Percentiles rank a stretch among this genome's conserved stretches.
These are phyloP conservation scores for Xylariales sp. DNA, from an alignment of 2,329 filamentous ascomycete genomes.

Conservation along the genomic window DNA sequence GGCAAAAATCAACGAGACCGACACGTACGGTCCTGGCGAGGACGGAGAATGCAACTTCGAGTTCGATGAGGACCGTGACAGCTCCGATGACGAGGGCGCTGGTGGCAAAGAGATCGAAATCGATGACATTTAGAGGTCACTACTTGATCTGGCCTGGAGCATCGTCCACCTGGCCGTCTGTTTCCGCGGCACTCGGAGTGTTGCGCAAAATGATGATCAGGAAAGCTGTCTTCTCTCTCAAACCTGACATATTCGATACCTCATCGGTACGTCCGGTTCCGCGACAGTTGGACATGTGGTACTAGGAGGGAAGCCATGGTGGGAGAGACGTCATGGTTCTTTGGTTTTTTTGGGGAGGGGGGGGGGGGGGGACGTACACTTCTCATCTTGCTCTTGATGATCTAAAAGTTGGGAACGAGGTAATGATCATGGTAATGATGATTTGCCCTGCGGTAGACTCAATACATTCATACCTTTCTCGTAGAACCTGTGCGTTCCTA, in stretches of 20 bases:
- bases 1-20: conserved; percentile 99
- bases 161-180: conserved; percentile 10
- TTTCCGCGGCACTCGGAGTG: not conserved
- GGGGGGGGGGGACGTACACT: no score
- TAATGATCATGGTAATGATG: conserved; percentile 6
- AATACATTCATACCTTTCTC: conserved; percentile 1
- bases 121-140: conserved; percentile 74
- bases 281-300: conserved; percentile 41
- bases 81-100: conserved; percentile 49
- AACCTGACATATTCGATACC: conserved; percentile 18
- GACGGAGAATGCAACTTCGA: conserved; percentile 97
- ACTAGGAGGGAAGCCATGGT: conserved; percentile 37
- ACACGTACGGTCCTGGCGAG: conserved; percentile 86
- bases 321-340: conserved; percentile 58
- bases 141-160: not conserved
- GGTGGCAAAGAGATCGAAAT: conserved; percentile 76
- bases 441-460: not conserved
- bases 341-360: conserved; percentile 23
- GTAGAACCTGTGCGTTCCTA: not conserved
- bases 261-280: conserved; percentile 24
- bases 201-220: no score
- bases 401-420: conserved; percentile 5
- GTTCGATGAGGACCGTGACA: conserved; percentile 86
- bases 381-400: no score
- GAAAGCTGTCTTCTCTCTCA: conserved; percentile 56